Conservation (phyloP, 257 asterid species). For the Linderniella brevidens region DNA sequence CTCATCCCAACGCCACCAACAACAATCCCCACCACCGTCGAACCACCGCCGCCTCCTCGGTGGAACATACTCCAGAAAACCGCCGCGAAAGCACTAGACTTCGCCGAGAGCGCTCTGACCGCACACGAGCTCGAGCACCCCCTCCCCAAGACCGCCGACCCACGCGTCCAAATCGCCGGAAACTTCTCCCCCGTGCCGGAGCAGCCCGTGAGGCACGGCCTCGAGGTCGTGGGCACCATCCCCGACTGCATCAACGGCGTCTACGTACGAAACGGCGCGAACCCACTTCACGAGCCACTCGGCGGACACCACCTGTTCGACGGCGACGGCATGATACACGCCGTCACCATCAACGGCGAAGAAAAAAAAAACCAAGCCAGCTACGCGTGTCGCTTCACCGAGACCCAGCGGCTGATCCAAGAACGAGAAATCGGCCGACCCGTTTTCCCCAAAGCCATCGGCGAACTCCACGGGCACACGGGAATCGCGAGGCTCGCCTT, state of each 20-base stretch:
- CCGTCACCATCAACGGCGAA: slow-evolving; percentile 20
- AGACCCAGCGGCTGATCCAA: slow-evolving; percentile 36
- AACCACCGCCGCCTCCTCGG: slow-evolving; percentile 12
- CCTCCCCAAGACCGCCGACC: slow-evolving; percentile 44
- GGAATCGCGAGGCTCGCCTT: slow-evolving; percentile 39
- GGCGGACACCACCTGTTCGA: slow-evolving; percentile 63
- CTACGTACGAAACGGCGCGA: slow-evolving; percentile 56
- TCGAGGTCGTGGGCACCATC: slow-evolving; percentile 27
- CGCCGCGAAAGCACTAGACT: slow-evolving; percentile 27
- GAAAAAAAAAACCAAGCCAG: slow-evolving; percentile 22
- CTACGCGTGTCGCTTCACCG: slow-evolving; percentile 58
- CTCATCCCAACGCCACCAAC: not conserved
- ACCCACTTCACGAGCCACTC: slow-evolving; percentile 43
- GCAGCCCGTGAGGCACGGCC: slow-evolving; percentile 23
- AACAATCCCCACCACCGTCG: not conserved
- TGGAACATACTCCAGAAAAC: slow-evolving; percentile 34
- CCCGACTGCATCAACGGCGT: slow-evolving; percentile 45
- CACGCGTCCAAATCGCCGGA: slow-evolving; percentile 39
- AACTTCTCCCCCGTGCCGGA: slow-evolving; percentile 58
- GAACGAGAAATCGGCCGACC: slow-evolving; percentile 44
- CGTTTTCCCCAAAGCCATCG: slow-evolving; percentile 60
- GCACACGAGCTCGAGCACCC: slow-evolving; percentile 25
- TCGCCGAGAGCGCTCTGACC: slow-evolving; percentile 26
- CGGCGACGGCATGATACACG: slow-evolving; percentile 76
- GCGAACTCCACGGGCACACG: slow-evolving; percentile 53